These are phyloP conservation scores for Bryoerythrophyllum caledonicum DNA, from an alignment of 225 moss, liverwort and hornwort genomes.

Conservation along the genomic window DNA sequence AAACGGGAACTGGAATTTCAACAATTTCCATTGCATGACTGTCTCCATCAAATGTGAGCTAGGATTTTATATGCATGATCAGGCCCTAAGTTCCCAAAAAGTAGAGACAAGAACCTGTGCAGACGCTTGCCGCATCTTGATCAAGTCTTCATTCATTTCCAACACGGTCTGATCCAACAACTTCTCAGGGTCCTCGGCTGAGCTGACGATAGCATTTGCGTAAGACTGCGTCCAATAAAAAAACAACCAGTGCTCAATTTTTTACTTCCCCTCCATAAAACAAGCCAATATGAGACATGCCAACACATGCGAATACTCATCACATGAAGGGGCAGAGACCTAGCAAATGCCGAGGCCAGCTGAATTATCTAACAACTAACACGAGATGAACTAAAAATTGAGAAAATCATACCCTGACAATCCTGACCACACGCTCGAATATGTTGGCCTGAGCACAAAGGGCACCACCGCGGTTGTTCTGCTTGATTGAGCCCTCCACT, in stretches of 20 bases:
- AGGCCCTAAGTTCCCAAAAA: not conserved
- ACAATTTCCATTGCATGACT: not conserved
- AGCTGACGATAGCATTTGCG: constrained; percentile 92
- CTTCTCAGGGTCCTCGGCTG: constrained; percentile 99
- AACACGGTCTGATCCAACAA: constrained; percentile 93
- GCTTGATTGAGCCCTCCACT: constrained; percentile 50
- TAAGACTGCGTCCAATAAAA: constrained; percentile 65
- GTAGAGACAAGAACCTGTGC: constrained; percentile 60
- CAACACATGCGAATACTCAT: not conserved
- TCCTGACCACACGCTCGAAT: constrained; percentile 91
- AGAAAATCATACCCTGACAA: constrained; percentile 64
- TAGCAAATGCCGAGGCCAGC: not conserved
- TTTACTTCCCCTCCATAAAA: not conserved
- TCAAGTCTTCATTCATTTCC: constrained; percentile 97
- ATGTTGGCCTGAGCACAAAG: constrained; percentile 83
- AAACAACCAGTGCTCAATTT: not conserved
- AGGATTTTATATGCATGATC: not conserved
- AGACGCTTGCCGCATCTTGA: constrained; percentile 98
- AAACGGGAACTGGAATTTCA: not conserved
- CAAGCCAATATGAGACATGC: not conserved
- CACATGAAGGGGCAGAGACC: not conserved
- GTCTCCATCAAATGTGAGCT: constrained; percentile 1
- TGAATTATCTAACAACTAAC: not conserved
- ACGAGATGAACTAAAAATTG: not conserved
- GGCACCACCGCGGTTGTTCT: constrained; percentile 71